A percentile compares a stretch with the other conserved stretches of the same genome.
phyloP scores from a whole-genome alignment of 345 rosid genomes.

The Arabis alpina region DNA sequence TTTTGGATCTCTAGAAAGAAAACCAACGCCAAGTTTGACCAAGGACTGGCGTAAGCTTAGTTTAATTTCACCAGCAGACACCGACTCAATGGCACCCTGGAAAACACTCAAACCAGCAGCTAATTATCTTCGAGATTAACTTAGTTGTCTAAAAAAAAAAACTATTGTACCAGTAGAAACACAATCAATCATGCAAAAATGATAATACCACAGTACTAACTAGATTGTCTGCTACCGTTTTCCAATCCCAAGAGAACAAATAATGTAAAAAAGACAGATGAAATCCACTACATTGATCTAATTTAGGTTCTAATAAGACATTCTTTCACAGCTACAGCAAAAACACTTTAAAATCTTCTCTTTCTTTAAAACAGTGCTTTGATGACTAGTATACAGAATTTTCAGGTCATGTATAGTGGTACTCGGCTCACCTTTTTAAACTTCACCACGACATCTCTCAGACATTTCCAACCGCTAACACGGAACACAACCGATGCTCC shows the following conservation, averaged over 20 bases:
- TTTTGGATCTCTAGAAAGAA: conserved; percentile 90
- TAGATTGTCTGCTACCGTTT: background rate
- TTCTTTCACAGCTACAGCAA: no score
- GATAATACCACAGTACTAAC: conserved; percentile 21
- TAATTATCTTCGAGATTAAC: conserved; percentile 13
- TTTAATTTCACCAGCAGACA: conserved; percentile 89
- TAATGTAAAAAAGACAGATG: background rate
- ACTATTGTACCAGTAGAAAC: conserved; percentile 12
- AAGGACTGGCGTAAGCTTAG: conserved; percentile 89
- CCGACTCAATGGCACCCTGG: conserved; percentile 95
- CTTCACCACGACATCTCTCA: conserved; percentile 80
- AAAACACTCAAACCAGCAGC: conserved; percentile 40
- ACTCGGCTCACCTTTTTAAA: conserved; percentile 83
- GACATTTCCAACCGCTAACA: conserved; percentile 93
- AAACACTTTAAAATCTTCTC: no score
- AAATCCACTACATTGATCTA: conserved; percentile 6
- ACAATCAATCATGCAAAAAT: conserved; percentile 15
- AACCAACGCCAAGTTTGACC: conserved; percentile 91
- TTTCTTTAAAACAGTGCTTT: background rate
- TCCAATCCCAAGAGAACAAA: background rate
- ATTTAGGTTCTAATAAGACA: no score
- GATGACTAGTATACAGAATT: background rate
- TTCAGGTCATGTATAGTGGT: no score
- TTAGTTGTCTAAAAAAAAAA: background rate
- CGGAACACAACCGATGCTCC: conserved; percentile 84